Evolutionary conservation across 257 asterid genomes (phyloP).

Genomic region (Nicotiana paniculata): DNA sequence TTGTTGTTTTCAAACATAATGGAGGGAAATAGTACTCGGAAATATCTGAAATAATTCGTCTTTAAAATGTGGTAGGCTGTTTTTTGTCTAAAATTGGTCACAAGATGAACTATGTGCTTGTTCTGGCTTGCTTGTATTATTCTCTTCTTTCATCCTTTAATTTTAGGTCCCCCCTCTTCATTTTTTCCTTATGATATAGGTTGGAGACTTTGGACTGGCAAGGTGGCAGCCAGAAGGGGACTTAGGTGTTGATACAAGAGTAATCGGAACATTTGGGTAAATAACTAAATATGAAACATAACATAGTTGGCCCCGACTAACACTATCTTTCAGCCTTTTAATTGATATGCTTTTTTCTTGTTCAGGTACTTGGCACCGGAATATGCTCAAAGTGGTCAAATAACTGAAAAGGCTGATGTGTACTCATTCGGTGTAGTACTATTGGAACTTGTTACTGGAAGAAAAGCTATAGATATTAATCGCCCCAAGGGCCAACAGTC

Average conservation of each 20-base stretch:
- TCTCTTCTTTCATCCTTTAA: background rate
- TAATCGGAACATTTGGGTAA: conserved; percentile 85
- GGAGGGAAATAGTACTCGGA: background rate
- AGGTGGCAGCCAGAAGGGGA: conserved; percentile 66
- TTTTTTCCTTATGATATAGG: conserved; percentile 32
- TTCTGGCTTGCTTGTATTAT: background rate
- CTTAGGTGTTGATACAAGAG: conserved; percentile 42
- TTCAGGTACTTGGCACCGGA: conserved; percentile 76
- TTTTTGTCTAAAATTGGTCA: background rate
- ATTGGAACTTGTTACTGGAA: conserved; percentile 72
- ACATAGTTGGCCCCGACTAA: background rate
- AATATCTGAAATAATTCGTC: background rate
- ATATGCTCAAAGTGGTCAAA: conserved; percentile 77
- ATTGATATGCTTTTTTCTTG: background rate
- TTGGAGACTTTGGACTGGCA: conserved; percentile 89
- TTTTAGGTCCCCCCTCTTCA: background rate
- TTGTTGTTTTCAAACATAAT: background rate
- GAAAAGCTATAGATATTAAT: conserved; percentile 70
- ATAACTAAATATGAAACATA: background rate
- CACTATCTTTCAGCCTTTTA: background rate
- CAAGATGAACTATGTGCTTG: background rate
- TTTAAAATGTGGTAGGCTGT: background rate
- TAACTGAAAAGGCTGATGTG: conserved; percentile 74
- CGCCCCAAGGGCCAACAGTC: conserved; percentile 82
- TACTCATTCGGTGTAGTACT: conserved; percentile 78